Percentiles rank a stretch among this genome's conserved stretches.
phyloP scores from a whole-genome alignment of 176 grass and related monocot species.

The Elymus sibiricus region DNA sequence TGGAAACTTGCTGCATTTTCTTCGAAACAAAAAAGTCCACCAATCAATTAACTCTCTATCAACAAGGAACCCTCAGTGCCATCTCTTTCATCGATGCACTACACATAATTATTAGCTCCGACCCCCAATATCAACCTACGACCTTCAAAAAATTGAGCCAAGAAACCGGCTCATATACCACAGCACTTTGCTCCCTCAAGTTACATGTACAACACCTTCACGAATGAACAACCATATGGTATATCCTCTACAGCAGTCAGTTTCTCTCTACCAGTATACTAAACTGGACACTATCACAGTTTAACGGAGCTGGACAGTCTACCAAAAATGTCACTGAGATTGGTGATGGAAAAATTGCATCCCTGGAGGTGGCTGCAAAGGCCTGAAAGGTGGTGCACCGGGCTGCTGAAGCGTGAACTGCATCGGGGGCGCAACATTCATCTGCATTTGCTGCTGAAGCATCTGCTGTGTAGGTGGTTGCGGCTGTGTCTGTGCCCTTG shows the following conservation, averaged over 20 bases:
- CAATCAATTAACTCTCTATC: background rate
- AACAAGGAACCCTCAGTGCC: background rate
- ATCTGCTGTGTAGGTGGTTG: constrained; percentile 18
- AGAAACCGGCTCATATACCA: constrained; percentile 4
- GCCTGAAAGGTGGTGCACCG: constrained; percentile 51
- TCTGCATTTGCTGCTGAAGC: constrained; percentile 65
- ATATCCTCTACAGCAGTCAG: constrained; percentile 49
- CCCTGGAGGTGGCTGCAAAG: constrained; percentile 68
- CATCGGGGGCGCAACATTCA: constrained; percentile 37
- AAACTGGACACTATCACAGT: constrained; percentile 37
- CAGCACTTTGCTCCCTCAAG: constrained; percentile 26
- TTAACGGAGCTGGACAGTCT: constrained; percentile 23
- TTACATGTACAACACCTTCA: constrained; percentile 55
- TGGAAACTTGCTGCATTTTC: background rate
- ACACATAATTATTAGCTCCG: background rate
- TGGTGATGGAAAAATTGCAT: constrained; percentile 82
- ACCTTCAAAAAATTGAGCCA: background rate
- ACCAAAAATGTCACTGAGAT: constrained; percentile 57
- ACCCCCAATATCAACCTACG: background rate
- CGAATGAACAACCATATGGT: constrained; percentile 23
- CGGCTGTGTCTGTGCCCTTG: constrained; percentile 37
- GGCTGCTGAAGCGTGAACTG: constrained; percentile 70
- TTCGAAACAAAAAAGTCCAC: background rate
- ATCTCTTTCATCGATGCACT: background rate
- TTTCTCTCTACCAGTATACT: constrained; percentile 37